A percentile compares a stretch with the other conserved stretches of the same genome.
phyloP scores from a whole-genome alignment of 2,329 filamentous ascomycete genomes.

The Calonectria pauciramosa region DNA sequence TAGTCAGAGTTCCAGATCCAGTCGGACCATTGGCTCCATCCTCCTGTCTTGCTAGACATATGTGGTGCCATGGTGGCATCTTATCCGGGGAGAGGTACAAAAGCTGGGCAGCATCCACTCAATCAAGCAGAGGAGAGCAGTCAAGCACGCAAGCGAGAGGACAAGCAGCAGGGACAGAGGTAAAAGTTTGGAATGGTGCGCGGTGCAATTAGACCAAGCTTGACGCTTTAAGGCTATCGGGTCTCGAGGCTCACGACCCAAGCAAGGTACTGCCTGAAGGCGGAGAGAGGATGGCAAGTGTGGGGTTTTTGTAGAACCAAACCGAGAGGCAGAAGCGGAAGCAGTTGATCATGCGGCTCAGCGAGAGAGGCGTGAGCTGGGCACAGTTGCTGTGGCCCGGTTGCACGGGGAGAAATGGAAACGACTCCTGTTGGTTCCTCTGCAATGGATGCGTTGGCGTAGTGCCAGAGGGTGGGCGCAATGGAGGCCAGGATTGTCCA shows the following conservation, averaged over 20 bases:
- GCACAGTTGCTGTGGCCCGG: slow-evolving; percentile 35
- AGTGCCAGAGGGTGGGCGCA: slow-evolving; percentile 32
- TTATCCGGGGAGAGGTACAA: slow-evolving; percentile 37
- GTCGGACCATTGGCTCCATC: slow-evolving; percentile 41
- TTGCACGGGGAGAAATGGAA: slow-evolving; percentile 40
- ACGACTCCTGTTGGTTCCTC: slow-evolving; percentile 34
- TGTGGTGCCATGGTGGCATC: slow-evolving; percentile 46
- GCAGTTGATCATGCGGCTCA: slow-evolving; percentile 43
- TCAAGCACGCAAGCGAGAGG: background rate
- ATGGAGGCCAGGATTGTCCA: slow-evolving; percentile 26
- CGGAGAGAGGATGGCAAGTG: slow-evolving; percentile 37
- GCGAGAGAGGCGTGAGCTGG: slow-evolving; percentile 32
- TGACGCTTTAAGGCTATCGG: slow-evolving; percentile 31
- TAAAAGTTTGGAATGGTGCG: slow-evolving; percentile 1
- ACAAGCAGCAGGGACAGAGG: slow-evolving; percentile 12
- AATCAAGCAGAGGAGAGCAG: background rate
- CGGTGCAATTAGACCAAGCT: slow-evolving; percentile 17
- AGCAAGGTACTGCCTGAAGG: slow-evolving; percentile 30
- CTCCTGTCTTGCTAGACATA: slow-evolving; percentile 39
- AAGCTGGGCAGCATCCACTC: slow-evolving; percentile 21
- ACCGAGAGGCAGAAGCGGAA: slow-evolving; percentile 25
- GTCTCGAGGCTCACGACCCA: slow-evolving; percentile 25
- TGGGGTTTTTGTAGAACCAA: slow-evolving; percentile 46
- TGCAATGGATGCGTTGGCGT: slow-evolving; percentile 38
- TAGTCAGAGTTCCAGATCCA: slow-evolving; percentile 48